Conservation (phyloP, 495 filamentous ascomycete genomes). For the Ascobolus immersus region DNA sequence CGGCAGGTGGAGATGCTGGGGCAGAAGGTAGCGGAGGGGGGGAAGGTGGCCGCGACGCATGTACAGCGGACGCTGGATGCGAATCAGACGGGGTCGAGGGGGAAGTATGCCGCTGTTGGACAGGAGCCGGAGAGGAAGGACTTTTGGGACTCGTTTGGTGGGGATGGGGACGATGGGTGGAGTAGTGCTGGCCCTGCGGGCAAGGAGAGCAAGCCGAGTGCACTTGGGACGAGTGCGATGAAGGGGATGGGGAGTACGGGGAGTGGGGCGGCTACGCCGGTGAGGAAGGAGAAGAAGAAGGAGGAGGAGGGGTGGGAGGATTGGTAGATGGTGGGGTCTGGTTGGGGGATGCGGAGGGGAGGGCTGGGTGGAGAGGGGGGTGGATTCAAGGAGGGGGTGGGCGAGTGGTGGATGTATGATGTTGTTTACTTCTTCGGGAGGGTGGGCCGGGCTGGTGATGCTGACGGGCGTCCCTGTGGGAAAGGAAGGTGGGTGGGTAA, state of each 20-base stretch:
- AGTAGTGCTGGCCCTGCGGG: background rate
- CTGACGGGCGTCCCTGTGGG: too few relatives aligned
- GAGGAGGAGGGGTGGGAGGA: constrained; percentile 18
- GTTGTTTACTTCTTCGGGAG: too few relatives aligned
- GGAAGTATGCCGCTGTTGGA: constrained; percentile 19
- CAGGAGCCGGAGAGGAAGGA: constrained; percentile 45
- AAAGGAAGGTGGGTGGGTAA: too few relatives aligned
- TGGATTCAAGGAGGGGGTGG: too few relatives aligned
- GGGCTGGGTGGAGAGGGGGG: too few relatives aligned
- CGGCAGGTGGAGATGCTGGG: constrained; percentile 37
- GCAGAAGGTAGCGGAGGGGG: constrained; percentile 45
- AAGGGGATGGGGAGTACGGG: constrained; percentile 7
- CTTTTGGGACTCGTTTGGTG: constrained; percentile 72
- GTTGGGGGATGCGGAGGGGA: too few relatives aligned
- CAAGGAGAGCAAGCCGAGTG: constrained; percentile 12
- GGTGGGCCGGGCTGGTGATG: too few relatives aligned
- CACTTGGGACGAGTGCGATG: constrained; percentile 21
- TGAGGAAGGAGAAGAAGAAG: constrained; percentile 12
- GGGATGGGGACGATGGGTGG: constrained; percentile 22
- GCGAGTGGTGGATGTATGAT: too few relatives aligned
- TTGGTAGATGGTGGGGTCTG: constrained; percentile 2
- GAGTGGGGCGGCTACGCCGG: constrained; percentile 2
- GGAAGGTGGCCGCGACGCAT: constrained; percentile 26
- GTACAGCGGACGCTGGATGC: constrained; percentile 4
- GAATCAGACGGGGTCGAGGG: constrained; percentile 10